Conservation (phyloP, 768 basidiomycete species). For the Gyrodon lividus region DNA sequence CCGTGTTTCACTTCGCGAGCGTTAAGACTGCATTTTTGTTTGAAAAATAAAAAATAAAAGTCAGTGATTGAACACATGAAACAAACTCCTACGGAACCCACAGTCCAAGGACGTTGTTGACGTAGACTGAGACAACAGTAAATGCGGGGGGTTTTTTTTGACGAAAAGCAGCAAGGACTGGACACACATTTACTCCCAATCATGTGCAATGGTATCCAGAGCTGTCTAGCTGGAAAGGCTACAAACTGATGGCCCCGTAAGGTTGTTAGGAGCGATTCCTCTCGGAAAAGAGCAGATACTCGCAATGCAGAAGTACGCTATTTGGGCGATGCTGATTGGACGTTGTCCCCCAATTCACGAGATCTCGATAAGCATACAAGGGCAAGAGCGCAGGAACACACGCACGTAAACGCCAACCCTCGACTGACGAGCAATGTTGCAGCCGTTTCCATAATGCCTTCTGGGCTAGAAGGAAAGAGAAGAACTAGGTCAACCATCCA, state of each 20-base stretch:
- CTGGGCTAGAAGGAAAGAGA: constrained; percentile 11
- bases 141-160: background rate
- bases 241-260: constrained; percentile 18
- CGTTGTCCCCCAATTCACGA: too few relatives aligned
- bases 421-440: constrained; percentile 12
- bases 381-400: background rate
- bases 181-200: constrained; percentile 22
- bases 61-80: background rate
- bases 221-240: constrained; percentile 16
- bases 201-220: constrained; percentile 32
- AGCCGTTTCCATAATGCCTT: constrained; percentile 2
- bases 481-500: background rate
- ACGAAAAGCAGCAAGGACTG: background rate
- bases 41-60: too few relatives aligned
- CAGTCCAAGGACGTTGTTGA: constrained; percentile 29
- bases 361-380: background rate
- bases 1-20: constrained; percentile 18
- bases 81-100: constrained; percentile 4
- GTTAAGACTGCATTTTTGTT: constrained; percentile 28
- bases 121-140: constrained; percentile 20
- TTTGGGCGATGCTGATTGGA: too few relatives aligned
- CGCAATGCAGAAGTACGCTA: constrained; percentile 19
- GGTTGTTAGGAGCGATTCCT: background rate
- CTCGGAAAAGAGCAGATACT: background rate
- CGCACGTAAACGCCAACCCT: constrained; percentile 26